phyloP scores from a whole-genome alignment of 345 rosid genomes.

The Gynandropsis gynandra region DNA sequence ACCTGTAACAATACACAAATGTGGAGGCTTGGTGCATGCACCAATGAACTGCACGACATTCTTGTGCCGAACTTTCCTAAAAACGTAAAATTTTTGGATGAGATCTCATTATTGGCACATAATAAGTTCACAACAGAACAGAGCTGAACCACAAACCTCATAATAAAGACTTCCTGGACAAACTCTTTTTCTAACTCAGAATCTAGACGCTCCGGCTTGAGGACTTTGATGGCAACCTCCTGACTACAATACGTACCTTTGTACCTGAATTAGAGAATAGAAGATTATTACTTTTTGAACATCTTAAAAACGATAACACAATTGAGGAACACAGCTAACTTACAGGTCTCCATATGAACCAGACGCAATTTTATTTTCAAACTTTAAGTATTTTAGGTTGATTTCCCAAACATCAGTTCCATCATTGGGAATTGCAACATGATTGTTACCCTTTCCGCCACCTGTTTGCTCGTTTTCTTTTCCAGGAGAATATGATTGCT shows the following conservation, averaged over 20 bases:
- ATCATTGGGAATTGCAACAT: constrained; percentile 78
- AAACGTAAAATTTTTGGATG: constrained; percentile 20
- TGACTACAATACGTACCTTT: constrained; percentile 91
- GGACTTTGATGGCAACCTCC: constrained; percentile 94
- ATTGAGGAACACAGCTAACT: constrained; percentile 31
- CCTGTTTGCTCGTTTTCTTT: constrained; percentile 34
- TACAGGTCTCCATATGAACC: constrained; percentile 97
- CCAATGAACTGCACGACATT: constrained; percentile 97
- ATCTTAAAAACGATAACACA: constrained; percentile 8
- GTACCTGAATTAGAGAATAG: constrained; percentile 44
- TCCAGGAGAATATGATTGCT: constrained; percentile 41
- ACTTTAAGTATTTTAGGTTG: constrained; percentile 56
- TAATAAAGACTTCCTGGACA: constrained; percentile 91
- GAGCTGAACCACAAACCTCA: constrained; percentile 53
- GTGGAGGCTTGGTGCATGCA: constrained; percentile 93
- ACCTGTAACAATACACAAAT: constrained; percentile 92
- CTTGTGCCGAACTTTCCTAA: constrained; percentile 92
- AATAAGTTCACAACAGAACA: constrained; percentile 12
- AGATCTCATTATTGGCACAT: constrained; percentile 6
- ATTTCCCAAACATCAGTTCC: constrained; percentile 99
- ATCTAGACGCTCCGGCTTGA: constrained; percentile 84
- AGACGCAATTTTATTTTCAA: constrained; percentile 81
- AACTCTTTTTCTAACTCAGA: constrained; percentile 84
- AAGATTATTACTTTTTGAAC: constrained; percentile 10
- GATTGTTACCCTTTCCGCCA: constrained; percentile 32